phyloP scores from a whole-genome alignment of 148 eudicot species.

The Rhododendron williamsianum region DNA sequence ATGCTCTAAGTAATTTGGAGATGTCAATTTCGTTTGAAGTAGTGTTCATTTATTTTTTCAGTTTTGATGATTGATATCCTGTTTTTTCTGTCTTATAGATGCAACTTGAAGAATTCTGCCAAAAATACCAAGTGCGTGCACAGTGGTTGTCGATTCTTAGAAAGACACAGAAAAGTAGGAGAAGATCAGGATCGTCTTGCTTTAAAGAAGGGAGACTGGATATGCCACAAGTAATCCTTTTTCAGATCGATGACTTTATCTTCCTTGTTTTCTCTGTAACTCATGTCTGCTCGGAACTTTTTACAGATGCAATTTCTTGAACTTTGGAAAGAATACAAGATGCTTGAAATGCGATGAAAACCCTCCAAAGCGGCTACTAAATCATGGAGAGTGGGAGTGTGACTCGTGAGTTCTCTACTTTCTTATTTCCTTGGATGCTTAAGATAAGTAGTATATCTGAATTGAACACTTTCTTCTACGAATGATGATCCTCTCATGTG shows the following conservation, averaged over 20 bases:
- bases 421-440: neutral
- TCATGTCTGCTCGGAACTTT: neutral
- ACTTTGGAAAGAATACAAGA: constrained; percentile 50
- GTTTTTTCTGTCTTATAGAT: constrained; percentile 20
- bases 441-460: neutral
- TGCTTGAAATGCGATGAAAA: constrained; percentile 49
- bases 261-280: constrained; percentile 2
- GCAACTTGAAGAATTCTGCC: constrained; percentile 48
- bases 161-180: constrained; percentile 22
- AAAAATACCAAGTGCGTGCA: constrained; percentile 42
- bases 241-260: neutral
- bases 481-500: neutral
- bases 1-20: constrained; percentile 41
- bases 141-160: constrained; percentile 31
- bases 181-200: constrained; percentile 37
- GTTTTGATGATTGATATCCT: neutral
- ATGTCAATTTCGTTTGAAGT: neutral
- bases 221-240: constrained; percentile 41
- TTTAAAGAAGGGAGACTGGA: constrained; percentile 60
- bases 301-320: constrained; percentile 51
- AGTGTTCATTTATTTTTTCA: neutral
- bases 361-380: constrained; percentile 50
- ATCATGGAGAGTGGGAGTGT: constrained; percentile 70
- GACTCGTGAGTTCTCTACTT: constrained; percentile 49
- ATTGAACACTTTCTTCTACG: neutral